These are phyloP conservation scores for Alternaria incomplexa DNA, from an alignment of 2,329 filamentous ascomycete species.

Conservation along the genomic window DNA sequence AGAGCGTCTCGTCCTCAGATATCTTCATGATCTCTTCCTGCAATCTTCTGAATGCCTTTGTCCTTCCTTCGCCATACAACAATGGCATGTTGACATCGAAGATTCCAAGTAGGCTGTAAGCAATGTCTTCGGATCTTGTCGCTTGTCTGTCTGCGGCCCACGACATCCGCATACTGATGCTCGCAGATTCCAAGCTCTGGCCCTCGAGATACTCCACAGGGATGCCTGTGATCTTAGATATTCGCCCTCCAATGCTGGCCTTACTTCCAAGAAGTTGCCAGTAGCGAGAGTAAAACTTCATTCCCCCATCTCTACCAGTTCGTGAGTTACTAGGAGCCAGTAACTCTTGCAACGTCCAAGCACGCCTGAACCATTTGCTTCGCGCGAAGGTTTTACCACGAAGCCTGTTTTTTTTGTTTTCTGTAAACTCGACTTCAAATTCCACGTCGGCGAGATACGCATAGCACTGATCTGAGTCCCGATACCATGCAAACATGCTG, in stretches of 20 bases:
- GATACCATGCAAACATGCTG: constrained; percentile 28
- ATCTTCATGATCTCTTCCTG: constrained; percentile 36
- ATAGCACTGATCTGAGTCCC: constrained; percentile 15
- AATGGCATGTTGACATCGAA: constrained; percentile 29
- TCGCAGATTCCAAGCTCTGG: constrained; percentile 1
- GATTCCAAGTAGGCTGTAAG: constrained; percentile 27
- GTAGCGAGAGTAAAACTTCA: constrained; percentile 14
- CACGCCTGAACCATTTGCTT: constrained; percentile 20
- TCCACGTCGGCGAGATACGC: constrained; percentile 16
- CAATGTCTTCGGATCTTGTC: constrained; percentile 26
- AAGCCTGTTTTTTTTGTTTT: too few species aligned
- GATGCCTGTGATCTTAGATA: constrained; percentile 11
- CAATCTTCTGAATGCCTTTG: constrained; percentile 18
- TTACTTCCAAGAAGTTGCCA: constrained; percentile 16
- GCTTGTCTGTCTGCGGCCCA: constrained; percentile 28
- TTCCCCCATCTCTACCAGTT: neutral
- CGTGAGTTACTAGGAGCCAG: constrained; percentile 18
- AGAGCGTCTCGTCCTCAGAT: constrained; percentile 24
- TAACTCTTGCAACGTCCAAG: constrained; percentile 29
- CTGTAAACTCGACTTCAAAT: too few species aligned
- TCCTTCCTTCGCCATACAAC: constrained; percentile 24
- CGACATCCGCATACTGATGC: constrained; percentile 24
- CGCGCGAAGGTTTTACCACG: too few species aligned
- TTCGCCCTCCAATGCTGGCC: neutral
- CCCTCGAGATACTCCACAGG: constrained; percentile 5